phyloP scores from a whole-genome alignment of 1,139 yeast species.

The Yamadazyma siamensis region DNA sequence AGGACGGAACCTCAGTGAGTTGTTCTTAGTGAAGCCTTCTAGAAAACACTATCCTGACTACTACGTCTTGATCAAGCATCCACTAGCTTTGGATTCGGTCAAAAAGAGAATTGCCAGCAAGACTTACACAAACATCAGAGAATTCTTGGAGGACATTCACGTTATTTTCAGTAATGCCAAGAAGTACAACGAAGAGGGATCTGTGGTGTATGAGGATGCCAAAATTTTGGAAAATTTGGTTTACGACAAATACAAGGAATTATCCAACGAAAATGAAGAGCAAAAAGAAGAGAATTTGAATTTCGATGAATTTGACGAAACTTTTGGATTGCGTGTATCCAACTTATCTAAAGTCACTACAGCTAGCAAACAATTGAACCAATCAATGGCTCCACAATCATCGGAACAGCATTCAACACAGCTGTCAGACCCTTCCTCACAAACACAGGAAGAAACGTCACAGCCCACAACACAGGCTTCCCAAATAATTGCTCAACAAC shows the following conservation, averaged over 20 bases:
- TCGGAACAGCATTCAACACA: background rate
- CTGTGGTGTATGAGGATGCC: constrained; percentile 79
- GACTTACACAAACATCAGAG: constrained; percentile 54
- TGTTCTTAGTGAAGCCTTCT: constrained; percentile 69
- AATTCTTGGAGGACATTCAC: constrained; percentile 68
- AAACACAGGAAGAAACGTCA: background rate
- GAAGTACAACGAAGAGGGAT: constrained; percentile 87
- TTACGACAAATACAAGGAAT: constrained; percentile 27
- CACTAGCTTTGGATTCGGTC: constrained; percentile 75
- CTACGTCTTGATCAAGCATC: constrained; percentile 71
- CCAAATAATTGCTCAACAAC: background rate
- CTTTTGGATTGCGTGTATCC: constrained; percentile 41
- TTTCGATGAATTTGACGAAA: constrained; percentile 49
- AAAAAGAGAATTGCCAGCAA: constrained; percentile 54
- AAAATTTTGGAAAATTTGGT: constrained; percentile 55
- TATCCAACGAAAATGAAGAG: constrained; percentile 19
- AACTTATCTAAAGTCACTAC: constrained; percentile 4
- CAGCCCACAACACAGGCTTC: background rate
- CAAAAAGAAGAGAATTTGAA: constrained; percentile 36
- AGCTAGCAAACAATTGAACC: background rate
- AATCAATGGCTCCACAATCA: background rate
- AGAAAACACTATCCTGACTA: constrained; percentile 81
- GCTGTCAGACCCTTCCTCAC: too few species aligned
- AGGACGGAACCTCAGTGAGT: constrained; percentile 48
- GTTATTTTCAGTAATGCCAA: constrained; percentile 81